Conservation (phyloP, 2,329 filamentous ascomycete genomes). For the Aspergillus proliferans region DNA sequence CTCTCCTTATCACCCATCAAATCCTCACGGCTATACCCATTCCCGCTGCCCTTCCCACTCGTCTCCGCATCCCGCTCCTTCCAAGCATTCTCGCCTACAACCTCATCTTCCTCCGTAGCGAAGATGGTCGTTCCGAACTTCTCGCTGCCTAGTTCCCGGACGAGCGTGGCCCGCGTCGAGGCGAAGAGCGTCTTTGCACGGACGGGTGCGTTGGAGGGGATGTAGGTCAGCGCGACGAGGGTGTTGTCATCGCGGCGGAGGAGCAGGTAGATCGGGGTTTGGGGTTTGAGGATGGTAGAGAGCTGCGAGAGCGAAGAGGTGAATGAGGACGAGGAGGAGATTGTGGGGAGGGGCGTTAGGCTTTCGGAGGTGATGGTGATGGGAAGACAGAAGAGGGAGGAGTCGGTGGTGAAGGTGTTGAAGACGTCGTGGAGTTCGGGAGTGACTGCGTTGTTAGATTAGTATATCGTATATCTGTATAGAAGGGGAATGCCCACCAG, state of each 20-base stretch:
- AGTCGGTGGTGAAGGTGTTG: conserved; percentile 35
- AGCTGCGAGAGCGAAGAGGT: conserved; percentile 47
- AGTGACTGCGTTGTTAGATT: conserved; percentile 30
- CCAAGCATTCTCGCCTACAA: conserved; percentile 49
- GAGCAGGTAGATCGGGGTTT: conserved; percentile 55
- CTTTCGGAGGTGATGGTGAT: conserved; percentile 41
- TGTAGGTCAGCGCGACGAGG: conserved; percentile 54
- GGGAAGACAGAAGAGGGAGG: conserved; percentile 40
- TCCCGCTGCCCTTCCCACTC: conserved; percentile 19
- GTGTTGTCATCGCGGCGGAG: conserved; percentile 42
- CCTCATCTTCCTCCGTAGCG: conserved; percentile 53
- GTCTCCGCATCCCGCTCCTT: conserved; percentile 47
- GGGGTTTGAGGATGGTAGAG: conserved; percentile 47
- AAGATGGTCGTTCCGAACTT: conserved; percentile 55
- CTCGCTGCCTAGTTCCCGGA: conserved; percentile 56
- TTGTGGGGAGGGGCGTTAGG: conserved; percentile 34
- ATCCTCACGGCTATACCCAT: conserved; percentile 34
- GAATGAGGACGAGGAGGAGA: conserved; percentile 43
- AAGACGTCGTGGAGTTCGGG: conserved; percentile 44
- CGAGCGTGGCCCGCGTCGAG: conserved; percentile 55
- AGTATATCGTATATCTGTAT: conserved; percentile 2
- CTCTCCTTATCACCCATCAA: conserved; percentile 59
- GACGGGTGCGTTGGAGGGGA: conserved; percentile 57
- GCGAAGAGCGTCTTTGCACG: conserved; percentile 62
- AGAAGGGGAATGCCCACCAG: conserved; percentile 26